These are phyloP conservation scores for Kodamaea arcana DNA, from an alignment of 1,139 yeast genomes.

Conservation along the genomic window DNA sequence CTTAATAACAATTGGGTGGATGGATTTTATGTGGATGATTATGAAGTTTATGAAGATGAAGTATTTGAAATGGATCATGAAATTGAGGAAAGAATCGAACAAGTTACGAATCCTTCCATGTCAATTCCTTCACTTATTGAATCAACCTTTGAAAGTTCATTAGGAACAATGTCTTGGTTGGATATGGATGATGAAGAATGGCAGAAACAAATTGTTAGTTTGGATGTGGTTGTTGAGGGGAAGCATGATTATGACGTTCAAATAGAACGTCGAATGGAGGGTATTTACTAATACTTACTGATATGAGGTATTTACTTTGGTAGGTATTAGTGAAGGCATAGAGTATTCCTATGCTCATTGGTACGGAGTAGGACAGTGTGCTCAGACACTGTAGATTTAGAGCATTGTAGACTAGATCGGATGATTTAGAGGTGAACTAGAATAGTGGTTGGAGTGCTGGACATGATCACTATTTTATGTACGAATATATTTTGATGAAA, in stretches of 20 bases:
- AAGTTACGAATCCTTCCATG: conserved; percentile 6
- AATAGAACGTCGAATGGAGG: too few species aligned
- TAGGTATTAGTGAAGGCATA: too few species aligned
- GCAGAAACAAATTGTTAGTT: conserved; percentile 8
- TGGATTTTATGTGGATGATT: conserved; percentile 38
- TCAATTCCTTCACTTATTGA: conserved; percentile 6
- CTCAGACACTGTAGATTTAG: too few species aligned
- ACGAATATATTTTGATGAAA: not conserved
- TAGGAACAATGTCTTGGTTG: conserved; percentile 32
- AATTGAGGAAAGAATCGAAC: not conserved
- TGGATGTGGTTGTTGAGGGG: not conserved
- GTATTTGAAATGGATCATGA: conserved; percentile 34
- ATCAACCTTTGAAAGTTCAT: conserved; percentile 30
- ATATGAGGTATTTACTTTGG: too few species aligned
- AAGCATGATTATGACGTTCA: too few species aligned
- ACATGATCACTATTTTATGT: conserved; percentile 5
- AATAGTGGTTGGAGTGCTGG: conserved; percentile 1
- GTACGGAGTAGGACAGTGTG: too few species aligned
- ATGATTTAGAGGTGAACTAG: not conserved
- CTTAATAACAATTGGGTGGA: conserved; percentile 27
- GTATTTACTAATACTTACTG: too few species aligned
- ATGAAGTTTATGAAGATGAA: conserved; percentile 13
- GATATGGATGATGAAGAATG: conserved; percentile 29
- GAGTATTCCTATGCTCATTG: too few species aligned
- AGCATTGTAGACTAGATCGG: not conserved